Evolutionary conservation across 345 rosid species (phyloP).

Genomic region (Hibiscus trionum): DNA sequence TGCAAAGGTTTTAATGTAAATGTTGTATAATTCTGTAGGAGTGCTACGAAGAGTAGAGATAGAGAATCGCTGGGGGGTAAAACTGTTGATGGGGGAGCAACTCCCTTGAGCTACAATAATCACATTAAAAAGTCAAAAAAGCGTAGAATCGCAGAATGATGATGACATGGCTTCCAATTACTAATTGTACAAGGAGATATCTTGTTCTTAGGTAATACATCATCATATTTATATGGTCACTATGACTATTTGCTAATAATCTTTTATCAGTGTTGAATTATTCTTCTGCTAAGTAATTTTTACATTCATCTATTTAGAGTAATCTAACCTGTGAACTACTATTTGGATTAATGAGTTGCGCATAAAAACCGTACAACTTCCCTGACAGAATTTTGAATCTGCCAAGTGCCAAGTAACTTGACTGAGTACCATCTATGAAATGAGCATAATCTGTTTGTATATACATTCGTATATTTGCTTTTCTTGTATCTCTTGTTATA

Average conservation of each 20-base stretch:
- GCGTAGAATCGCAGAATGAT: conserved; percentile 16
- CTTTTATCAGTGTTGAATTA: neutral
- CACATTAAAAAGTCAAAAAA: conserved; percentile 33
- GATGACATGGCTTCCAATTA: conserved; percentile 10
- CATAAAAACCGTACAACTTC: neutral
- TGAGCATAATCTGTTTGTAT: too few species aligned
- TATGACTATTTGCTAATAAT: neutral
- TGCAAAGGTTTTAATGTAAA: neutral
- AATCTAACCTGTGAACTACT: neutral
- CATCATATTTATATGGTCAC: neutral
- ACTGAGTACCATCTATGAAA: too few species aligned
- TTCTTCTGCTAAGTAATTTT: neutral
- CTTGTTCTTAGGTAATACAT: neutral
- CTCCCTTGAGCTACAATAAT: conserved; percentile 9
- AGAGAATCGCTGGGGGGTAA: conserved; percentile 21
- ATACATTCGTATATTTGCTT: too few species aligned
- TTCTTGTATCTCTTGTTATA: too few species aligned
- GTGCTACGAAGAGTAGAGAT: conserved; percentile 29
- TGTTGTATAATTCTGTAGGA: conserved; percentile 17
- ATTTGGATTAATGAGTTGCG: neutral
- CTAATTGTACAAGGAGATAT: neutral
- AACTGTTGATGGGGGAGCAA: conserved; percentile 1
- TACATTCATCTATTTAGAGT: neutral
- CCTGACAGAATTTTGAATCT: too few species aligned
- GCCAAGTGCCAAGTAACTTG: too few species aligned